phyloP scores from a whole-genome alignment of 768 basidiomycete species.

The Termitomyces heimii region DNA sequence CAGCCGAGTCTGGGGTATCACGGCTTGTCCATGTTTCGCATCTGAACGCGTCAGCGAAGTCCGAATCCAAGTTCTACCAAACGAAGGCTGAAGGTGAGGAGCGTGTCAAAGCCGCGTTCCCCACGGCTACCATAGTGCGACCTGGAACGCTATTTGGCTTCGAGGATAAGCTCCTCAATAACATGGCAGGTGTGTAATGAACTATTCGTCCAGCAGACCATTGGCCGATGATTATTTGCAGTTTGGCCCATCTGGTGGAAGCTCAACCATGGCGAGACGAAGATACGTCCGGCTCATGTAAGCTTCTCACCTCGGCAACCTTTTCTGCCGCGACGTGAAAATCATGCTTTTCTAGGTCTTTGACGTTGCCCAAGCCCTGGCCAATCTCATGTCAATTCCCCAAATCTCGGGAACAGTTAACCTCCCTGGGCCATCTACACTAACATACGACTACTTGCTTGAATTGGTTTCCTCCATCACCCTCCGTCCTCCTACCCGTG shows the following conservation, averaged over 20 bases:
- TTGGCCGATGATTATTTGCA: conserved; percentile 23
- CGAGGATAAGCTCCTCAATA: conserved; percentile 92
- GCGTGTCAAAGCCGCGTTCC: conserved; percentile 77
- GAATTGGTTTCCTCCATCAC: conserved; percentile 78
- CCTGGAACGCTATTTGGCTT: conserved; percentile 87
- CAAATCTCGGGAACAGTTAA: conserved; percentile 63
- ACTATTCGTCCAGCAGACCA: conserved; percentile 5
- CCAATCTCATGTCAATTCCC: conserved; percentile 64
- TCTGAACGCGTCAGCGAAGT: conserved; percentile 78
- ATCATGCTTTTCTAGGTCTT: conserved; percentile 52
- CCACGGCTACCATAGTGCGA: conserved; percentile 80
- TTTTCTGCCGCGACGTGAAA: conserved; percentile 14
- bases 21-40: conserved; percentile 94
- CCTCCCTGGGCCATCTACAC: conserved; percentile 84
- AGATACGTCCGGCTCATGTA: conserved; percentile 89
- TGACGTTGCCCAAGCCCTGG: conserved; percentile 89
- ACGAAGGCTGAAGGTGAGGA: conserved; percentile 90
- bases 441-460: conserved; percentile 77
- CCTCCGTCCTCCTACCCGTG: conserved; percentile 65
- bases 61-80: conserved; percentile 78
- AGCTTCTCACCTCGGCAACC: conserved; percentile 22
- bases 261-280: conserved; percentile 83
- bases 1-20: conserved; percentile 69
- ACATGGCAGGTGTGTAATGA: conserved; percentile 71
- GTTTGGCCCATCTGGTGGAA: conserved; percentile 94